Evolutionary conservation across 2,329 filamentous ascomycete species (phyloP), one percentile per base, ranked within the genome.

Genomic region (Boeremia lycopersici): DNA sequence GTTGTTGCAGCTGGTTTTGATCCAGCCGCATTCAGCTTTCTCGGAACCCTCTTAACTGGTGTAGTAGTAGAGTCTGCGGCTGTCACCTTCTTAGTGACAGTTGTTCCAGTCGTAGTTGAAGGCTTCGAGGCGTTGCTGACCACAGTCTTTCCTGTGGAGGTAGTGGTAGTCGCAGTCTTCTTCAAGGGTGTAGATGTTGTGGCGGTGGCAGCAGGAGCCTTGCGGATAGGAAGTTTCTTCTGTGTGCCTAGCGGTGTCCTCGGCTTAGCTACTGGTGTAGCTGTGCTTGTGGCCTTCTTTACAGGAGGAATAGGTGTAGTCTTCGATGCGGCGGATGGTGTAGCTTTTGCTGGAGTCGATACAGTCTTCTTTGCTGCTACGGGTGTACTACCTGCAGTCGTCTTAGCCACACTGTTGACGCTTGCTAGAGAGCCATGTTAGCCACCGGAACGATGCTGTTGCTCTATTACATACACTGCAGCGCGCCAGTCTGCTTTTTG

Each of bases 401-500:
- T 53, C 51, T 74, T 75, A 6, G 64, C 60, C 1, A 74, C 42
- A 35, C 65, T 69, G 12, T 56, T 63, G 49, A 73, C 57, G 48
- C 69, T 68, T 35, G 68, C 71, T 75, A 35, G 2, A 43, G 7
- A 26, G 28, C 25, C 8, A 12, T 25, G 30, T 63, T 31, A 62
- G 54, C 13, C 5, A 13, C 17, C 4, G 17, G 1, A n/a, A 12
- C n/a, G 15, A 3, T 36, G 11, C 4, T 6, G 2, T 4, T 36
- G 2, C n/a, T 5, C 19, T 23, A 12, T 12, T 38, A 59, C 73
- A 53, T 64, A 78, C 77, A 69, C 68, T 78, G 71, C 31, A 78
- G 69, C 17, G 71, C 72, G 55, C 68, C 71, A 51, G 76, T 76
- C 60, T 78, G 76, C 62, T 77, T 69, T 66, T 78, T 78, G 42